Base-by-base conservation (phyloP, 768 basidiomycete species). In the Lactarius evosmus region DNA sequence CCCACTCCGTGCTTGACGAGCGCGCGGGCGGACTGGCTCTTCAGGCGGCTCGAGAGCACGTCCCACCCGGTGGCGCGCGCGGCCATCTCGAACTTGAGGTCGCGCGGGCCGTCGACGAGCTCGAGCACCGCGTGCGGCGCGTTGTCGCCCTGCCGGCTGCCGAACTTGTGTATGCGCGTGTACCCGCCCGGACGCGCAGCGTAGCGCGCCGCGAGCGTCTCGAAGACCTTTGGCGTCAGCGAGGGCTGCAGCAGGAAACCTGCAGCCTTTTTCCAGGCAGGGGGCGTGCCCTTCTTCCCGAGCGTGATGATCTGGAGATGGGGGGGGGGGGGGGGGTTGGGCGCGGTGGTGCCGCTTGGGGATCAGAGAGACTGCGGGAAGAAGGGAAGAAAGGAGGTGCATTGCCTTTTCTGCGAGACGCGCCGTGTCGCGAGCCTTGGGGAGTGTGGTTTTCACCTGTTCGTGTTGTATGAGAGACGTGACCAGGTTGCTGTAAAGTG, bases 401-500 rank as follows among this genome's bases (percentile, higher is more conserved):
- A 70, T 25, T 62, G 88, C 95, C 86, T 96, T 95, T 72, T 99
- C 96, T 17, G 95, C 95, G 58, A 98, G 78, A 69, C 93, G 82
- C 16, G 93, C 93, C 5, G 95, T 79, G 70, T 97, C 95, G 73
- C 90, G 88, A 2, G 97, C 97, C 75, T 98, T 98, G 34, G 96
- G 89, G 17, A 98, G 77, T 0, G 97, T 99, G 7, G 97, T 98
- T 74, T 91, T 89, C 73, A 99, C 93, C 72, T 93, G 91, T 72
- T 97, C 93, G 76, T 98, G 94, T 72, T 98, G 86, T 61, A 99
- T 83, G 36, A 98, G 82, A 5, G 94, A 95, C 29, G 94, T 91
- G 66, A 99, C 95, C 58, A 99, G 78, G 75, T 98, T 98, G 66
- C 95, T 96, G n/a, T n/a, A 71, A 5, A 40, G 19, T 11, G 32